These are phyloP conservation scores for Bodo saltans DNA, from an alignment of 78 protist genomes.

Conservation along the genomic window DNA sequence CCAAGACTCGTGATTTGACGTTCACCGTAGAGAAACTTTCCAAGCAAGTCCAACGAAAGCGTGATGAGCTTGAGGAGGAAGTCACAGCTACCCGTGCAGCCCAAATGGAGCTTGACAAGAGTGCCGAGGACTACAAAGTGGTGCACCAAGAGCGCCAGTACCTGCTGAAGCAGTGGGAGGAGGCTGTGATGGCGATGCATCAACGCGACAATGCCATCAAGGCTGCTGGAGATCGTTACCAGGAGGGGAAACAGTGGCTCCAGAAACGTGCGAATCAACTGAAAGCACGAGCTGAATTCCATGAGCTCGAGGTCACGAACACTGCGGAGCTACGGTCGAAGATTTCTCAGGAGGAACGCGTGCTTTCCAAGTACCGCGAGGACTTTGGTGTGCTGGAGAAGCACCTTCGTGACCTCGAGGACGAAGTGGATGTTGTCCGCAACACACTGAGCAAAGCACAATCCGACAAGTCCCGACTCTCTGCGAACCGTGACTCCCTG, in stretches of 20 bases:
- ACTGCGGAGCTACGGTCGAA: neutral
- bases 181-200: conserved; percentile 44
- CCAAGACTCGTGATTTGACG: conserved; percentile 40
- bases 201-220: conserved; percentile 39
- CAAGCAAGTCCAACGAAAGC: conserved; percentile 18
- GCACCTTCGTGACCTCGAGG: neutral
- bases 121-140: conserved; percentile 56
- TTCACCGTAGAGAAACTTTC: conserved; percentile 49
- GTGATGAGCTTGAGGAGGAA: conserved; percentile 44
- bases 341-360: conserved; percentile 30
- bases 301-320: neutral
- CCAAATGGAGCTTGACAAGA: conserved; percentile 70
- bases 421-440: conserved; percentile 42
- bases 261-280: neutral
- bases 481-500: neutral
- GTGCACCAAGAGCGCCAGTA: conserved; percentile 55
- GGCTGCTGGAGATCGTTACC: neutral
- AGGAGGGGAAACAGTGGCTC: conserved; percentile 2
- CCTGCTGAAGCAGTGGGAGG: conserved; percentile 56
- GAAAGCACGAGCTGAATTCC: neutral
- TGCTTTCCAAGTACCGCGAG: neutral
- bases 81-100: conserved; percentile 63
- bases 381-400: neutral
- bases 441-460: conserved; percentile 31
- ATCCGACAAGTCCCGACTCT: neutral